Evolutionary conservation across 2,329 filamentous ascomycete genomes (phyloP), one percentile per base, ranked within the genome.

Genomic region (Ramularia collo-cygni): DNA sequence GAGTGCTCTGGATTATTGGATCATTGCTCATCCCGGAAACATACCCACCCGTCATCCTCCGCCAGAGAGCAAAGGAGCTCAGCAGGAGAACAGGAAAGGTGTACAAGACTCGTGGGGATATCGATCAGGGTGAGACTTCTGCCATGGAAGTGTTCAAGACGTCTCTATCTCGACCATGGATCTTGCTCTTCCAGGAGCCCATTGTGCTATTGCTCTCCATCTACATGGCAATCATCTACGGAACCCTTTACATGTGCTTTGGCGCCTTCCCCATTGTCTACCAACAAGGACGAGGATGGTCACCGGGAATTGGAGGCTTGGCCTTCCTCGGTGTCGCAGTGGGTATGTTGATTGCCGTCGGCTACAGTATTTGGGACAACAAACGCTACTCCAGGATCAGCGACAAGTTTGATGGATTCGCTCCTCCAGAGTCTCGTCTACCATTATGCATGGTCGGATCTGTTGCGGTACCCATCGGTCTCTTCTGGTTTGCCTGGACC

Each of bases 401-500:
- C 7, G 64, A 67, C 42, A 49, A 66, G 53, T 46, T 69, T 50
- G 64, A 64, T 7, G 77, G 78, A 2, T 71, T 73, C 34, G 77
- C 79, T 1, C 74, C 81, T 1, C 77, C 81, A 0, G 83, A 87
- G 61, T 73, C 78, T 8, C 72, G 83, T 14, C 67, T 88, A 2
- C 74, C 75, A 0, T 70, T 75, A 4, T 72, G 72, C 34, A 72
- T 84, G 46, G 55, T 84, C 26, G 83, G 81, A 8, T 75, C 74
- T 10, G 58, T 83, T 14, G 65, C 73, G 3, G 64, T 86, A 3
- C 82, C 82, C 2, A 56, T 79, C 13, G 76, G 79, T 4, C 65
- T 84, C 13, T 82, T 84, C 67, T 77, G 75, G 69, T 82, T 83
- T 50, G 79, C 78, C 1, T 84, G 79, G 79, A 83, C 79, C 0